Evolutionary conservation across 768 basidiomycete species (phyloP), one percentile per base, ranked within the genome.

Genomic region (Cystofilobasidium ferigula): DNA sequence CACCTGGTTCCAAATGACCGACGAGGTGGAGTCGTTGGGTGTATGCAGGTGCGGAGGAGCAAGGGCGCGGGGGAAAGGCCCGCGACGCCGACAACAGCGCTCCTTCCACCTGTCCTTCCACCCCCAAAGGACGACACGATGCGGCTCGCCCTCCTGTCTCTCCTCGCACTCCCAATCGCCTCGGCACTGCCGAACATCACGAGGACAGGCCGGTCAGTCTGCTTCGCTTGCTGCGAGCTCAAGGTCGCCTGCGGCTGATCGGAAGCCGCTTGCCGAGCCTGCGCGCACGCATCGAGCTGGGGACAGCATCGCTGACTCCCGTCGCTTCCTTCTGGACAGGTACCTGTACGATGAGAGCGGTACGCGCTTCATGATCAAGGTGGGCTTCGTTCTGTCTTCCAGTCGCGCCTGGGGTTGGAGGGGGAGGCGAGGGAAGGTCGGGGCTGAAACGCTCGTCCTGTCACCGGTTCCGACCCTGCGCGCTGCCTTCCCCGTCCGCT

Each of bases 341-440:
- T 94, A 91, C 74, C 84, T 94, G 48, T 94, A 91, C 76, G 82
- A 81, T 45, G 81, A 81, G 4, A 81, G 83, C 58, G 88, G 89
- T 3, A 84, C 73, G 43, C 78, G 92, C 61, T 94, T 93, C 77
- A 92, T 84, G 77, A 86, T 95, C 77, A 89, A 88, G 76, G 72
- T 72, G 16, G 35, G 69, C 56, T 5, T 40, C 51, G 24, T 20
- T 32, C 7, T 4, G 28, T 30, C 24, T 26, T 8, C 22, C 36
- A 14, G 18, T n/a, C 22, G 45, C 13, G 45, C 20, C 40, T 18
- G 13, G 45, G 20, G 22, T 48, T 7, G 26, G 26, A 26, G 48
- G 24, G 48, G 9, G 26, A 20, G 10, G 48, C 20, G 6, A 45
- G 13, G 13, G 18, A 45, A 45, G 18, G 24, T 5, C 8, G 9